These are phyloP conservation scores for Coprinopsis strossmayeri DNA, from an alignment of 768 basidiomycete species.

Conservation along the genomic window DNA sequence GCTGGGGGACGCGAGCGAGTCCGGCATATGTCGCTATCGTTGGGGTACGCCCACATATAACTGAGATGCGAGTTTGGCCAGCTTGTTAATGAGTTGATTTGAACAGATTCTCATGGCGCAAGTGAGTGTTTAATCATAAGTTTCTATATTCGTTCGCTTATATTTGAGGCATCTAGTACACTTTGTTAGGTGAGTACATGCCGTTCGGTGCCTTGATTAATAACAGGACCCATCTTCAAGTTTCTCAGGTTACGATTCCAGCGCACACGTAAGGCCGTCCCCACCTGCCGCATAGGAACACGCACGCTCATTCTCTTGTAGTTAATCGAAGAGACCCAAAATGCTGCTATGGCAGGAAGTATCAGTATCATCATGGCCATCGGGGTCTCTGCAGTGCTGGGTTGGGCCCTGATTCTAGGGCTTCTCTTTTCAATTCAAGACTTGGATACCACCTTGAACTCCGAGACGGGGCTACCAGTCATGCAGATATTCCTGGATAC, in stretches of 20 bases:
- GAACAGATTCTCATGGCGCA: constrained; percentile 72
- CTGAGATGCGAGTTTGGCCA: too few relatives aligned
- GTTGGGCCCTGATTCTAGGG: constrained; percentile 69
- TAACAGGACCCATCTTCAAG: too few relatives aligned
- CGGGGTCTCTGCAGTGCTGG: constrained; percentile 63
- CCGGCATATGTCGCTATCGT: constrained; percentile 65
- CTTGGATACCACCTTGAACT: constrained; percentile 44
- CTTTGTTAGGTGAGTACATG: constrained; percentile 58
- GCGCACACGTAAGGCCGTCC: constrained; percentile 48
- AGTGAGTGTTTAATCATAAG: constrained; percentile 23
- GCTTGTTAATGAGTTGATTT: too few relatives aligned
- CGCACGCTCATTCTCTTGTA: constrained; percentile 15
- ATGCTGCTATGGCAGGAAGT: constrained; percentile 59
- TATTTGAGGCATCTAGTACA: constrained; percentile 35
- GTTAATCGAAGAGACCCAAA: constrained; percentile 78
- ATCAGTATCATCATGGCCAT: constrained; percentile 69
- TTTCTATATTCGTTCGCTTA: neutral
- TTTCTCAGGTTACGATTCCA: constrained; percentile 77
- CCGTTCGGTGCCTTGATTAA: too few relatives aligned
- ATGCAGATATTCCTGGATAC: constrained; percentile 76
- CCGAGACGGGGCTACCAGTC: constrained; percentile 61
- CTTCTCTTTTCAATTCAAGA: constrained; percentile 77
- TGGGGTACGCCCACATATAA: constrained; percentile 33
- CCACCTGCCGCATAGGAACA: neutral
- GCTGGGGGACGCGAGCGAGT: constrained; percentile 65